A percentile compares a stretch with the other conserved stretches of the same genome.
Conservation (phyloP, 768 basidiomycete genomes). For the Leccinum longicurvipes region DNA sequence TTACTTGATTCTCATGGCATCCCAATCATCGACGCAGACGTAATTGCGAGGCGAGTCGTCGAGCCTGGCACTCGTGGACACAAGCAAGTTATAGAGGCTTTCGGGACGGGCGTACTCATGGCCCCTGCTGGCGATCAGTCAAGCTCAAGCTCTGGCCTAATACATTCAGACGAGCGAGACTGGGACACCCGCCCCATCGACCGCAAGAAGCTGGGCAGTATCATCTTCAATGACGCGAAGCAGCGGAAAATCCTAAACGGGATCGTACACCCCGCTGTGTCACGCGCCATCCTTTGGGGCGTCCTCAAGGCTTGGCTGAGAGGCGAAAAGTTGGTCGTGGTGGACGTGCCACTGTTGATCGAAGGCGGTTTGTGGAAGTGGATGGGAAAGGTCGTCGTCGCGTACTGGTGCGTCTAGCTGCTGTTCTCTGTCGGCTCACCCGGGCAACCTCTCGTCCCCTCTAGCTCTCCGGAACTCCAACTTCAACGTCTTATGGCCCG, state of each 20-base stretch:
- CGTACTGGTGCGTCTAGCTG: slow-evolving; percentile 71
- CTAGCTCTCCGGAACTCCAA: slow-evolving; percentile 79
- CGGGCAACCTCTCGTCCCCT: neutral
- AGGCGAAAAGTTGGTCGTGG: slow-evolving; percentile 74
- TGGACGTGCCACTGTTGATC: slow-evolving; percentile 91
- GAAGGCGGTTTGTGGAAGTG: slow-evolving; percentile 83
- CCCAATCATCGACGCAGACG: slow-evolving; percentile 91
- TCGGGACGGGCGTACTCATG: slow-evolving; percentile 67
- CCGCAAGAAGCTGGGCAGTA: slow-evolving; percentile 74
- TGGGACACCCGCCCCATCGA: slow-evolving; percentile 66
- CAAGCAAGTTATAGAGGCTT: slow-evolving; percentile 59
- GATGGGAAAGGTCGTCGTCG: slow-evolving; percentile 82
- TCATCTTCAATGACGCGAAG: slow-evolving; percentile 77
- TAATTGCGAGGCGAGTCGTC: slow-evolving; percentile 83
- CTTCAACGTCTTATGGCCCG: slow-evolving; percentile 78
- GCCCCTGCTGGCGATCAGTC: slow-evolving; percentile 13
- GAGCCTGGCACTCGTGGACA: slow-evolving; percentile 78
- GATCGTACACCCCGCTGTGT: slow-evolving; percentile 92
- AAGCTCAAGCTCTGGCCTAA: neutral
- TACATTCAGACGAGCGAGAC: neutral
- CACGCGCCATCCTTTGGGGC: slow-evolving; percentile 67
- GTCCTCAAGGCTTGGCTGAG: slow-evolving; percentile 69
- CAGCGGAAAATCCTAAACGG: slow-evolving; percentile 73
- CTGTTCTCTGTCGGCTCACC: neutral
- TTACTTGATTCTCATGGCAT: slow-evolving; percentile 63